Conservation (phyloP, 768 basidiomycete genomes). For the Coprinopsis sp. region DNA sequence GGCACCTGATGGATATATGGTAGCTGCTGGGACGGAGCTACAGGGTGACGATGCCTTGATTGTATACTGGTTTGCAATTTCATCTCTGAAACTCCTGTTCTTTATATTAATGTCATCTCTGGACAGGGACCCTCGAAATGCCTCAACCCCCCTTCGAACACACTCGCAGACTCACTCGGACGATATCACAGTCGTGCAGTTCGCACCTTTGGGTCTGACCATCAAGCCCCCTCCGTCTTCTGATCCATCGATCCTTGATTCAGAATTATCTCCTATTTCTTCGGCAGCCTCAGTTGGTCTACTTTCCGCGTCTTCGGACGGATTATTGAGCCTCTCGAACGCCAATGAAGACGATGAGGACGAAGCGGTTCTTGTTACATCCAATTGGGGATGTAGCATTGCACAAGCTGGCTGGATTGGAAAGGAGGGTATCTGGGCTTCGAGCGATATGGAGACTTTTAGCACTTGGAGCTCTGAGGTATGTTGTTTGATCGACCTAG, state of each 20-base stretch:
- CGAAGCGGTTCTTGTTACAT: constrained; percentile 74
- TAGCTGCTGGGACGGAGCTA: constrained; percentile 82
- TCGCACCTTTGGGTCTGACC: constrained; percentile 22
- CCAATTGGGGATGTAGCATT: constrained; percentile 82
- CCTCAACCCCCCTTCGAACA: constrained; percentile 61
- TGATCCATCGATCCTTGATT: background rate
- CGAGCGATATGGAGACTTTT: constrained; percentile 94
- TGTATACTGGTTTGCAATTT: constrained; percentile 64
- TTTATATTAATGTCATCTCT: background rate
- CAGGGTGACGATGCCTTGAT: constrained; percentile 79
- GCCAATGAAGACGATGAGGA: constrained; percentile 80
- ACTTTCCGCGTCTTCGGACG: constrained; percentile 84
- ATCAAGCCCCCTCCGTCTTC: constrained; percentile 1
- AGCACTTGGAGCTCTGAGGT: constrained; percentile 79
- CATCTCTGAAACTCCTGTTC: background rate
- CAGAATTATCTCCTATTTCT: background rate
- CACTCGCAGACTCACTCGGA: constrained; percentile 90
- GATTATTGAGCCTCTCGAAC: constrained; percentile 69
- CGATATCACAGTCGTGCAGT: constrained; percentile 79
- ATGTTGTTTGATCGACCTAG: constrained; percentile 3
- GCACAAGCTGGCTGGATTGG: constrained; percentile 71
- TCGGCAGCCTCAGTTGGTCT: too few species aligned
- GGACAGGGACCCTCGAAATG: constrained; percentile 79
- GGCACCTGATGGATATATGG: constrained; percentile 61
- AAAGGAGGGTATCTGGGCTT: constrained; percentile 56